These are phyloP conservation scores for Xylaria multiplex DNA, from an alignment of 2,329 filamentous ascomycete genomes.

Conservation along the genomic window DNA sequence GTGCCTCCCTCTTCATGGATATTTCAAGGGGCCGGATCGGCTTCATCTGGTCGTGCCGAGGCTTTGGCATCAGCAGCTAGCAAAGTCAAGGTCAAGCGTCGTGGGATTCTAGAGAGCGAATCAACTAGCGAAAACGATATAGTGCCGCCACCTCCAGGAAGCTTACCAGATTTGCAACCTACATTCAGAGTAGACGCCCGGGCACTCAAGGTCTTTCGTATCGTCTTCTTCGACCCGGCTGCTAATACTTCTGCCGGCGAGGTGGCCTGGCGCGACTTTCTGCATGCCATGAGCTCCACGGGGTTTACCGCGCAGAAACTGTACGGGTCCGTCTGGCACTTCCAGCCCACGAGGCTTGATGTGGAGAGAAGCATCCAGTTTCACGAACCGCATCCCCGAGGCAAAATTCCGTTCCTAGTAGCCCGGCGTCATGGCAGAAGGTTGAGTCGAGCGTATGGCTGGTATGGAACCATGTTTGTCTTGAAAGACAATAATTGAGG, in stretches of 20 bases:
- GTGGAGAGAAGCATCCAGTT: constrained; percentile 64
- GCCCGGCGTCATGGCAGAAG: constrained; percentile 61
- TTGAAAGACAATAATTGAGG: constrained; percentile 14
- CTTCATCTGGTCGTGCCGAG: constrained; percentile 22
- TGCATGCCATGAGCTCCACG: constrained; percentile 60
- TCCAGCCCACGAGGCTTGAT: constrained; percentile 55
- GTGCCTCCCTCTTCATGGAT: constrained; percentile 17
- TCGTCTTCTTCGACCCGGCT: constrained; percentile 55
- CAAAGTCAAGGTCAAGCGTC: constrained; percentile 30
- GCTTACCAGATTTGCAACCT: constrained; percentile 15
- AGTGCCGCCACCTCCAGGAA: constrained; percentile 13
- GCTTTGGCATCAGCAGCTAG: constrained; percentile 13
- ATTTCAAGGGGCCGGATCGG: constrained; percentile 17
- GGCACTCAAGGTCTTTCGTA: constrained; percentile 50
- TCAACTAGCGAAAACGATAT: constrained; percentile 10
- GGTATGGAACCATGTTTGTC: constrained; percentile 59
- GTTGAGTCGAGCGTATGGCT: constrained; percentile 62
- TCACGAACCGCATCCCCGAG: constrained; percentile 67
- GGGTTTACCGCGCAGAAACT: constrained; percentile 66
- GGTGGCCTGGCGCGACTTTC: constrained; percentile 62
- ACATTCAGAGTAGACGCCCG: constrained; percentile 44
- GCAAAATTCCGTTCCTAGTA: constrained; percentile 60
- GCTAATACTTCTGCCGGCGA: constrained; percentile 56
- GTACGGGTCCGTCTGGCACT: constrained; percentile 71
- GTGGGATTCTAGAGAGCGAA: constrained; percentile 19